Evolutionary conservation across 1,284 basidiomycete species (phyloP), one percentile per base, ranked within the genome.

Genomic region (Cryptococcus jaspeensis): DNA sequence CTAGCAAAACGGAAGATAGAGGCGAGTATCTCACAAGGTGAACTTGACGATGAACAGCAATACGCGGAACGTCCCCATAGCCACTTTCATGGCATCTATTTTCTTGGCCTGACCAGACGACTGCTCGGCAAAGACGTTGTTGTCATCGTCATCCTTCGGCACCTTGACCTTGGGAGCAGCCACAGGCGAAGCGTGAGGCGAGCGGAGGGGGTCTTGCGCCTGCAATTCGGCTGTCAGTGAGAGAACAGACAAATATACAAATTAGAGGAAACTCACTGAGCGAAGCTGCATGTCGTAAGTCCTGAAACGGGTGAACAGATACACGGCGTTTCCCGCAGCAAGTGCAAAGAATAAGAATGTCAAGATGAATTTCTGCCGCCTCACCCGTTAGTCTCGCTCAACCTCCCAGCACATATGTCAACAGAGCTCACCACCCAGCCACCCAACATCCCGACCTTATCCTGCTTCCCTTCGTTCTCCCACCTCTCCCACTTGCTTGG

Each of bases 271-370:
- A 55, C 71, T 53, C 38, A 75, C 73, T 12, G 67, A 65, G n/a
- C 74, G 66, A 22, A 73, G 60, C 51, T 70, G 69, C 69, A 76
- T 71, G 55, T 74, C 73, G 54, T 76, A 76, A 0, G 59, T 71
- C 42, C 73, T 59, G 58, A 69, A 71, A 2, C 68, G 55, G 0
- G 74, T 72, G 59, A 76, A 76, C 7, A 76, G 66, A 58, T 71
- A 76, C 5, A 60, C 54, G 0, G 74, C 64, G 45, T 76, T 76
- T 2, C 67, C 70, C 9, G 55, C 40, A 0, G 74, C 58, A 15
- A 76, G 50, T 0, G 58, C 47, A 5, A 74, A 40, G 7, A 73
- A 52, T 1, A 69, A 12, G 12, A 63, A 23, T 2, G 65, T 59
- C 36, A 69, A 36, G 46, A 66, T 38, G 25, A 70, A 43, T n/a